A percentile compares a stretch with the other conserved stretches of the same genome.
Conservation (phyloP, 441 rosid species). For the Francoa sonchifolia region DNA sequence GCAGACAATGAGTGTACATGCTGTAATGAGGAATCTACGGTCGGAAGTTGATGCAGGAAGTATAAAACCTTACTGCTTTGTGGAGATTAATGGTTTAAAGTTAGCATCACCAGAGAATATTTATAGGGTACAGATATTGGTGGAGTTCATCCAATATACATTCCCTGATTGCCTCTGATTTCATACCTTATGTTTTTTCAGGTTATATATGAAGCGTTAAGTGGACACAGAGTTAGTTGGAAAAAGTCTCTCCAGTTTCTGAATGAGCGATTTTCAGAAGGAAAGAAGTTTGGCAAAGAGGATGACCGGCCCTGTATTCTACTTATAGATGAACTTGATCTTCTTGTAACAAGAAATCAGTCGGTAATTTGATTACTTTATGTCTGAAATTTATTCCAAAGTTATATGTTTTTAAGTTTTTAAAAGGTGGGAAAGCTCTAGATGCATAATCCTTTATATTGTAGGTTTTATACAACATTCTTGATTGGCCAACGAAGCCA, state of each 20-base stretch:
- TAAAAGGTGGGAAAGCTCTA: slow-evolving; percentile 1
- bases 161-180: neutral
- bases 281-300: slow-evolving; percentile 43
- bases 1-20: slow-evolving; percentile 81
- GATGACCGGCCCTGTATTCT: slow-evolving; percentile 75
- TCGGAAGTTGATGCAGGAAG: slow-evolving; percentile 78
- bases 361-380: slow-evolving; percentile 38
- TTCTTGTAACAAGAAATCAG: slow-evolving; percentile 86
- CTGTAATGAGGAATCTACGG: slow-evolving; percentile 72
- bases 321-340: slow-evolving; percentile 94
- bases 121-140: slow-evolving; percentile 36
- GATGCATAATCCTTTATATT: slow-evolving; percentile 9
- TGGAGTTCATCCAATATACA: slow-evolving; percentile 1
- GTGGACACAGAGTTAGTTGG: slow-evolving; percentile 85
- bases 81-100: slow-evolving; percentile 90
- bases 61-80: slow-evolving; percentile 65
- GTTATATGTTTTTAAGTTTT: neutral
- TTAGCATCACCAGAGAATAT: slow-evolving; percentile 88
- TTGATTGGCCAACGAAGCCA: slow-evolving; percentile 92
- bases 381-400: neutral
- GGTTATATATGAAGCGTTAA: slow-evolving; percentile 88
- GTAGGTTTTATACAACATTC: slow-evolving; percentile 78
- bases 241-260: slow-evolving; percentile 77
- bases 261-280: slow-evolving; percentile 70
- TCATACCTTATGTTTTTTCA: slow-evolving; percentile 16